phyloP scores from a whole-genome alignment of 768 basidiomycete genomes.

The Ephemerocybe angulata region DNA sequence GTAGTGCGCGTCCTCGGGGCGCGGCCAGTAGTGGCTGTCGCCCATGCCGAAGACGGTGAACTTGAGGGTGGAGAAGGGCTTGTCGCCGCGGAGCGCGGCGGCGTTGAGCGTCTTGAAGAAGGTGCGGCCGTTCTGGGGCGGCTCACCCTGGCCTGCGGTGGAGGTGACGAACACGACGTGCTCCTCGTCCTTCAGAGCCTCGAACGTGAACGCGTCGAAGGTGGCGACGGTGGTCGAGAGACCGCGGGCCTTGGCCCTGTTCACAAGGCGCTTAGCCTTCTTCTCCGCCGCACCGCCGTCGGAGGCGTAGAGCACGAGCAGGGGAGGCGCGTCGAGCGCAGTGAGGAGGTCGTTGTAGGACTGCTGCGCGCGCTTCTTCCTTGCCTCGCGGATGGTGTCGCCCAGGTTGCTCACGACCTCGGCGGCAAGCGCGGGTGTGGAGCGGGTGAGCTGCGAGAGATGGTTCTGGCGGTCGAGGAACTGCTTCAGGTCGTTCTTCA shows the following conservation, averaged over 20 bases:
- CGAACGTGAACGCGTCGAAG: conserved; percentile 77
- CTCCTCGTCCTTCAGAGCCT: conserved; percentile 69
- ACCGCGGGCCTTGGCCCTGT: conserved; percentile 81
- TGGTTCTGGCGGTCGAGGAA: conserved; percentile 98
- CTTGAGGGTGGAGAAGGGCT: conserved; percentile 58
- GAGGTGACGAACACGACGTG: conserved; percentile 87
- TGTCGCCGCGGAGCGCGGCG: conserved; percentile 54
- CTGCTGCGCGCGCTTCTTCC: conserved; percentile 75
- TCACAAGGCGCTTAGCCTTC: conserved; percentile 82
- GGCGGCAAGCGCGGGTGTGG: conserved; percentile 73
- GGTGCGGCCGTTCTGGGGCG: conserved; percentile 92
- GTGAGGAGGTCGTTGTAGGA: conserved; percentile 81
- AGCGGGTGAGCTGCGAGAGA: conserved; percentile 85
- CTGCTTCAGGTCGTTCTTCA: conserved; percentile 89
- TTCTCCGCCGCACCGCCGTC: conserved; percentile 98
- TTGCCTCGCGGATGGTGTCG: conserved; percentile 76
- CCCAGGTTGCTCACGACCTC: conserved; percentile 85
- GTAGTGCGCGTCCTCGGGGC: conserved; percentile 93
- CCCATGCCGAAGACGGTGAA: conserved; percentile 93
- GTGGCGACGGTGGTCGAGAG: conserved; percentile 70
- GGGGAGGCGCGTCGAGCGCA: conserved; percentile 83
- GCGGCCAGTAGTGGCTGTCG: conserved; percentile 99
- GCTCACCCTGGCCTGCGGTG: conserved; percentile 94
- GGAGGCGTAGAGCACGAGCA: conserved; percentile 89
- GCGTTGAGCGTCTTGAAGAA: conserved; percentile 85